A percentile compares a stretch with the other conserved stretches of the same genome.
phyloP scores from a whole-genome alignment of 371 early-diverging fungal species.

The Haplosporangium sp. region DNA sequence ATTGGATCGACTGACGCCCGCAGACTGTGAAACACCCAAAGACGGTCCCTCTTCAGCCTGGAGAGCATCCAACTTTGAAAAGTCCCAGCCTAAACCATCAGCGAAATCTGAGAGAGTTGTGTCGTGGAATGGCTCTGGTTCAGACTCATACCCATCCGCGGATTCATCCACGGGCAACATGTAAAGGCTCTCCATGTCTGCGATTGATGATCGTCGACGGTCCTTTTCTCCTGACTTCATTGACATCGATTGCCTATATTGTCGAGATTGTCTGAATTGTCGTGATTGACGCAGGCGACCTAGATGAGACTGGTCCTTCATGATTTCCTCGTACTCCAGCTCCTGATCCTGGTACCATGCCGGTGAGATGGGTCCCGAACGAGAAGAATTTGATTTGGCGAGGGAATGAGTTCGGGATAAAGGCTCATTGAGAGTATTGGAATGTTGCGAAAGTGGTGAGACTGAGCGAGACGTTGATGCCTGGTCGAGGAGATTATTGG shows the following conservation, averaged over 20 bases:
- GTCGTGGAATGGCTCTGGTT: slow-evolving; percentile 33
- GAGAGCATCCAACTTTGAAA: slow-evolving; percentile 31
- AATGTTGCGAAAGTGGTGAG: slow-evolving; percentile 36
- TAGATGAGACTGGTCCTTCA: slow-evolving; percentile 39
- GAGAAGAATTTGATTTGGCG: slow-evolving; percentile 36
- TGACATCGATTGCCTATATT: too few species aligned
- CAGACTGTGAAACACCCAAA: background rate
- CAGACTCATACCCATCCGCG: slow-evolving; percentile 46
- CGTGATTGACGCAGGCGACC: slow-evolving; percentile 35
- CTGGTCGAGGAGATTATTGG: slow-evolving; percentile 36
- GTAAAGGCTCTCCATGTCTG: slow-evolving; percentile 44
- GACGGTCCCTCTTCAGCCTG: slow-evolving; percentile 9
- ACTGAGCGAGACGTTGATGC: slow-evolving; percentile 33
- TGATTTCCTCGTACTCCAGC: slow-evolving; percentile 41
- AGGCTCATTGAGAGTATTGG: too few species aligned
- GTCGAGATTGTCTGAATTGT: too few species aligned
- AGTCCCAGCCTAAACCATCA: slow-evolving; percentile 48
- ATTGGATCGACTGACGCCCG: slow-evolving; percentile 31
- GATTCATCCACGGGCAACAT: slow-evolving; percentile 42
- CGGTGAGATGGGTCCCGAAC: slow-evolving; percentile 38
- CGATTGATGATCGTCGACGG: slow-evolving; percentile 39
- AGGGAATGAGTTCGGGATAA: slow-evolving; percentile 45
- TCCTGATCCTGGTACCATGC: slow-evolving; percentile 26
- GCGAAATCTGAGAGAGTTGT: slow-evolving; percentile 29
- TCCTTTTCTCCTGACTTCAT: slow-evolving; percentile 23